Base-by-base conservation (phyloP, 2,329 filamentous ascomycete genomes). In the Ophiocordyceps robertsii region DNA sequence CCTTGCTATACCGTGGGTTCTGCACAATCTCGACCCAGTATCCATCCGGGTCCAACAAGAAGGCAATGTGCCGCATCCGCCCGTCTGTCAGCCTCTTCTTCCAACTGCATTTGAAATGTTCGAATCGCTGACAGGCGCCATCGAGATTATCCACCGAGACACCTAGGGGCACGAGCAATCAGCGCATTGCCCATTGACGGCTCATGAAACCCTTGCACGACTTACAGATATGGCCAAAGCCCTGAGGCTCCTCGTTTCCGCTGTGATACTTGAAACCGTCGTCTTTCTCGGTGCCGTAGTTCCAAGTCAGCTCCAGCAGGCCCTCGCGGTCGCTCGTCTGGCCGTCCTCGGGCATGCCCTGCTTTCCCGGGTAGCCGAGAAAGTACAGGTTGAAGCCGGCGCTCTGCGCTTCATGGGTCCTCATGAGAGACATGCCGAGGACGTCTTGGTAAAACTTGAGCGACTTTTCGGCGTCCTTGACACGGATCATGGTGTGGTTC, bases 31-130 rank as follows among this genome's bases (percentile, higher is more conserved):
- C 79, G 42, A 87, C 73, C 85, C 84, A 93, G 65, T 93, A 94
- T 39, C 75, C 77, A 63, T 95, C 88, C 0, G 89, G 88, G 52
- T 90, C 90, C 39, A 95, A 69, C 38, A 96, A 66, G 58, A 96
- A 96, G 0, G 92, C 92, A 42, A 96, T 81, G 50, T 92, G 86
- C 72, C 85, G 90, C 89, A 95, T 95, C 38, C 76, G 70, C 2
- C 90, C 90, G 49, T 96, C 90, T 2, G 86, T 94, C 47, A 96
- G 72, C 50, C 85, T 75, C 79, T 96, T 96, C 78, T 95, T 95
- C 86, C 88, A 98, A 62, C 75, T 80, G 43, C 90, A 83, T 6
- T 82, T 76, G 56, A 85, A 68, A 43, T 79, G 76, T 59, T 96
- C 92, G 52, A 96, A 89, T 13, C 89, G 77, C 56, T 80, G 67